These are phyloP conservation scores for Phyllosticta citriasiana DNA, from an alignment of 2,329 filamentous ascomycete genomes.

Conservation along the genomic window DNA sequence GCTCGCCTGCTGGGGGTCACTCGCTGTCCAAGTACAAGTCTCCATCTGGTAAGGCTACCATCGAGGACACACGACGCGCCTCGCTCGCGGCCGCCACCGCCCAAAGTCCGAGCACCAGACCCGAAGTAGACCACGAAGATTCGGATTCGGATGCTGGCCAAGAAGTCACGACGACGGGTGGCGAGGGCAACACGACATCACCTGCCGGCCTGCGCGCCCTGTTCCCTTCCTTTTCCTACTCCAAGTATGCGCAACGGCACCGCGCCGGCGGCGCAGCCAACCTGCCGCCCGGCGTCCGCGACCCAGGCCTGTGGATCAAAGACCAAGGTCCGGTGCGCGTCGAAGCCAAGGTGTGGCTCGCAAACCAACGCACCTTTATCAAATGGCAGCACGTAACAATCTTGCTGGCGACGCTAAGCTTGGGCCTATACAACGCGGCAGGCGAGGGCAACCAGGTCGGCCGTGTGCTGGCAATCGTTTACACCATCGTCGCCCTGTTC, in stretches of 20 bases:
- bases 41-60: conserved; percentile 14
- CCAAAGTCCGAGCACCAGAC: conserved; percentile 16
- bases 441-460: conserved; percentile 65
- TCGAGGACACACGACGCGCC: conserved; percentile 13
- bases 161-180: conserved; percentile 20
- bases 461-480: conserved; percentile 68
- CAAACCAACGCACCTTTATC: conserved; percentile 95
- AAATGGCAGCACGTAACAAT: conserved; percentile 97
- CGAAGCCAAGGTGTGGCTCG: conserved; percentile 97
- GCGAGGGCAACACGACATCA: conserved; percentile 34
- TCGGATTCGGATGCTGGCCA: conserved; percentile 38
- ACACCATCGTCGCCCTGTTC: conserved; percentile 73
- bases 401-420: conserved; percentile 70
- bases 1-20: conserved; percentile 50
- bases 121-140: conserved; percentile 35
- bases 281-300: conserved; percentile 77
- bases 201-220: conserved; percentile 56
- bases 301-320: conserved; percentile 85
- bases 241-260: conserved; percentile 51
- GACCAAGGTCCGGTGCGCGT: conserved; percentile 85
- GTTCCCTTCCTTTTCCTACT: conserved; percentile 73
- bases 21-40: conserved; percentile 15
- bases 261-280: conserved; percentile 36
- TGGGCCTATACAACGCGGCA: conserved; percentile 83
- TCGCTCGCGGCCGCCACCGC: conserved; percentile 14